Percentiles rank a stretch among this genome's conserved stretches.
phyloP scores from a whole-genome alignment of 2,329 filamentous ascomycete species.

The Cryoendolithus antarcticus region DNA sequence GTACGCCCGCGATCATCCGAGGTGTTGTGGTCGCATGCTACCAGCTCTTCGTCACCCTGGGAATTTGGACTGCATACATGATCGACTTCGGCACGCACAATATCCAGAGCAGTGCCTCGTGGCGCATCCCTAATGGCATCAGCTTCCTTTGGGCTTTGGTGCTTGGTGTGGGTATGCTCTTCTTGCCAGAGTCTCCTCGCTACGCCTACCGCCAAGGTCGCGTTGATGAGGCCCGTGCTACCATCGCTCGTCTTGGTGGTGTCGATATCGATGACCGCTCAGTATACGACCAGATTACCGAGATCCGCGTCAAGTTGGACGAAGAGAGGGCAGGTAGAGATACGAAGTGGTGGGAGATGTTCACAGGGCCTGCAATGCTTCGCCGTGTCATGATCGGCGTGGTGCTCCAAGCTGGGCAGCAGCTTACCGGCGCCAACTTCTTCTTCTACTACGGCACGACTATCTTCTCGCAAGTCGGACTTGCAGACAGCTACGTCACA shows the following conservation, averaged over 20 bases:
- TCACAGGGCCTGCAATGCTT: slow-evolving; percentile 18
- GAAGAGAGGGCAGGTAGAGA: slow-evolving; percentile 16
- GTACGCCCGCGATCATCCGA: slow-evolving; percentile 48
- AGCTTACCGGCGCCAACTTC: slow-evolving; percentile 31
- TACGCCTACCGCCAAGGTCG: slow-evolving; percentile 20
- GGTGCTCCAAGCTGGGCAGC: slow-evolving; percentile 20
- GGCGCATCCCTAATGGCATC: slow-evolving; percentile 21
- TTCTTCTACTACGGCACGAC: slow-evolving; percentile 26
- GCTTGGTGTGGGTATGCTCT: slow-evolving; percentile 21
- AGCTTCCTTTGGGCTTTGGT: slow-evolving; percentile 22
- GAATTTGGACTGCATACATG: slow-evolving; percentile 26
- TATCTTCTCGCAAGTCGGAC: slow-evolving; percentile 28
- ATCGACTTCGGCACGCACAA: slow-evolving; percentile 19
- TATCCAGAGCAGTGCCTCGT: slow-evolving; percentile 12
- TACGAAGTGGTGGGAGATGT: slow-evolving; percentile 18
- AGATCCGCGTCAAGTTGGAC: slow-evolving; percentile 21
- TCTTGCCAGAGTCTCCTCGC: slow-evolving; percentile 22
- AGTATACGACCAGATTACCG: slow-evolving; percentile 17
- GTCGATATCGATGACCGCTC: slow-evolving; percentile 14
- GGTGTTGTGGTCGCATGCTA: slow-evolving; percentile 45
- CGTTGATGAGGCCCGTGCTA: slow-evolving; percentile 20
- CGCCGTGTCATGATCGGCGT: slow-evolving; percentile 22
- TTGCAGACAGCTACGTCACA: slow-evolving; percentile 32
- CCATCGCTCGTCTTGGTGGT: slow-evolving; percentile 18
- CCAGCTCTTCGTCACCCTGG: slow-evolving; percentile 34